A percentile compares a stretch with the other conserved stretches of the same genome.
phyloP scores from a whole-genome alignment of 495 filamentous ascomycete genomes.

The Penicillium desertorum region DNA sequence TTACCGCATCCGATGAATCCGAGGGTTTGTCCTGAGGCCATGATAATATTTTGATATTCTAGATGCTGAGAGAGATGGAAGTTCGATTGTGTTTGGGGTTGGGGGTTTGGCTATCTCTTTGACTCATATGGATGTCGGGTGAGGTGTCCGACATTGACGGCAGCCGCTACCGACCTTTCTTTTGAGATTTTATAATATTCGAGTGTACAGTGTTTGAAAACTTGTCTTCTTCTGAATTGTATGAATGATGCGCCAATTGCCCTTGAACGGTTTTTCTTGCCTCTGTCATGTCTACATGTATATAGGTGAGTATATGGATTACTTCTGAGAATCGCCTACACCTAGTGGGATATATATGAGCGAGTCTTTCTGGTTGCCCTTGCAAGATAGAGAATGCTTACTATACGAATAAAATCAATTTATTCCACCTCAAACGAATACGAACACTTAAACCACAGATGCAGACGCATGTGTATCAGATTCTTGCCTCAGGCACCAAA shows the following conservation, averaged over 20 bases:
- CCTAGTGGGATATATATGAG: too few relatives aligned
- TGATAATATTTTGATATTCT: neutral
- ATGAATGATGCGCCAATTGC: neutral
- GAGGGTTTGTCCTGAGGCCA: slow-evolving; percentile 14
- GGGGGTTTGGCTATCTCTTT: neutral
- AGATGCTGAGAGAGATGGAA: neutral
- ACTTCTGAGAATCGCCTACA: too few relatives aligned
- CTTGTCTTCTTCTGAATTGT: neutral
- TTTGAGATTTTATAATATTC: neutral
- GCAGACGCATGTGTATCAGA: neutral
- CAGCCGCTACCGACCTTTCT: neutral
- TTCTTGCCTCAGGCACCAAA: slow-evolving; percentile 3
- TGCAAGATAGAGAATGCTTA: too few relatives aligned
- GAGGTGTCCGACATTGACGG: slow-evolving; percentile 1
- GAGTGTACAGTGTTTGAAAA: neutral
- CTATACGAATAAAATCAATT: too few relatives aligned
- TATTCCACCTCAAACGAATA: too few relatives aligned
- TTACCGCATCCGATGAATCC: slow-evolving; percentile 37
- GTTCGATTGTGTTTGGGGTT: neutral
- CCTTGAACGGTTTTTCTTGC: too few relatives aligned
- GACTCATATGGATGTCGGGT: slow-evolving; percentile 4
- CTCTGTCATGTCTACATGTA: too few relatives aligned
- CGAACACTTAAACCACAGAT: too few relatives aligned
- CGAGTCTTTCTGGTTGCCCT: too few relatives aligned
- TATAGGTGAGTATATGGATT: too few relatives aligned